Base-by-base conservation (phyloP, 176 grass and related monocot genomes). In the Avena sativa region DNA sequence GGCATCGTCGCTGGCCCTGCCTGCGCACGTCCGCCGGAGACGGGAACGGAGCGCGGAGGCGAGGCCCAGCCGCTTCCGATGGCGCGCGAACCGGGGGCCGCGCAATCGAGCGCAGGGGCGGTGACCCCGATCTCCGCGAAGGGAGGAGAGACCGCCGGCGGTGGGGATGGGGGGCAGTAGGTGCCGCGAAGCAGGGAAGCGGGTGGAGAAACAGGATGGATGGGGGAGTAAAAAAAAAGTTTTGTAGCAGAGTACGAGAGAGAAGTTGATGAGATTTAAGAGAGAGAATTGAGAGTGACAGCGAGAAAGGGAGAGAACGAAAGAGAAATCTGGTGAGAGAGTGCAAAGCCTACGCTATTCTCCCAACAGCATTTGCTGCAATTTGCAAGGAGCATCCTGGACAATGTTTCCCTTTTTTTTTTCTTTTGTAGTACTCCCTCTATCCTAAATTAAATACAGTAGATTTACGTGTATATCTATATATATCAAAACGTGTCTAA, bases 261-360 rank as follows among this genome's bases (percentile, higher is more conserved):
- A 40, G 49, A 52, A 44, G 81, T 76, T 81, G 76, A 88, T 70
- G 81, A 80, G 85, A 90, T 83, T 90, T 71, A 72, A 71, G 83
- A 47, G 83, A 79, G 77, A 50, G 61, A 17, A 74, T 26, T 36
- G 40, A 63, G 74, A 43, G 19, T 12, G 68, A 14, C 21, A 2
- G 7, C 30, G 38, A 32, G 61, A 47, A 46, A 90, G 30, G 34
- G 61, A 61, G 50, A 60, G 23, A 8, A 25, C 4, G 40, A 76
- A 26, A 47, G 44, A 40, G 15, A 66, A 67, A 71, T 69, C 25
- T 65, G 71, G 85, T 2, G 30, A 47, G 79, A 57, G 30, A 44
- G 51, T 12, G 23, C 21, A 72, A 47, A 20, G 9, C 8, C 62
- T 59, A n/a, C 72, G 59, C 55, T 85, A 66, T 72, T 76, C 8